These are phyloP conservation scores for Claviceps sp. DNA, from an alignment of 2,329 filamentous ascomycete genomes.

Conservation along the genomic window DNA sequence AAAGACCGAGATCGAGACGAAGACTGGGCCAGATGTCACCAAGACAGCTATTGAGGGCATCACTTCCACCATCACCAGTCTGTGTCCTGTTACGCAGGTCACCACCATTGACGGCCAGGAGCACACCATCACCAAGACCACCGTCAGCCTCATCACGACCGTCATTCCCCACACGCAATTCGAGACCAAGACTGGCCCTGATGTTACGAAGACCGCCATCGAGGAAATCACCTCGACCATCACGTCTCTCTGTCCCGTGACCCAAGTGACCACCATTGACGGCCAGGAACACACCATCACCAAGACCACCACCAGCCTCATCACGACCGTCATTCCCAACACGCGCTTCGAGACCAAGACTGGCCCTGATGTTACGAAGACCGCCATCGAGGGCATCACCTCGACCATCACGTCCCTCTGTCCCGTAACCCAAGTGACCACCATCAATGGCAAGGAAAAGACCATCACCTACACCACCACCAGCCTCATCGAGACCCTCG, in stretches of 20 bases:
- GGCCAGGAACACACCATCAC: neutral
- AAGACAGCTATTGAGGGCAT: constrained; percentile 19
- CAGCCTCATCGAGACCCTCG: constrained; percentile 20
- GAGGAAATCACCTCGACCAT: neutral
- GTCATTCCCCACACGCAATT: constrained; percentile 16
- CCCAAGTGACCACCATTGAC: neutral
- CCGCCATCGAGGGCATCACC: constrained; percentile 21
- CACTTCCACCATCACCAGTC: constrained; percentile 27
- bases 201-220: neutral
- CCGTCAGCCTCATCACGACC: constrained; percentile 13
- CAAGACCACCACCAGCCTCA: neutral
- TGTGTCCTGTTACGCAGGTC: constrained; percentile 27
- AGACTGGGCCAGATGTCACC: constrained; percentile 19
- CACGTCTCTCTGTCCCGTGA: neutral
- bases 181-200: constrained; percentile 18
- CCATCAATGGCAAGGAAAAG: constrained; percentile 24
- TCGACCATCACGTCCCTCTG: constrained; percentile 29
- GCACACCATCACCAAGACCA: constrained; percentile 12
- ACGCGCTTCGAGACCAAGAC: constrained; percentile 11
- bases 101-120: constrained; percentile 16
- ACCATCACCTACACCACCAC: constrained; percentile 26
- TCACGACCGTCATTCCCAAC: neutral
- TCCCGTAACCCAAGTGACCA: constrained; percentile 31
- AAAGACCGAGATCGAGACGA: constrained; percentile 17
- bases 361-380: constrained; percentile 20